These are phyloP conservation scores for Trametes punicea DNA, from an alignment of 768 basidiomycete genomes.

Conservation along the genomic window DNA sequence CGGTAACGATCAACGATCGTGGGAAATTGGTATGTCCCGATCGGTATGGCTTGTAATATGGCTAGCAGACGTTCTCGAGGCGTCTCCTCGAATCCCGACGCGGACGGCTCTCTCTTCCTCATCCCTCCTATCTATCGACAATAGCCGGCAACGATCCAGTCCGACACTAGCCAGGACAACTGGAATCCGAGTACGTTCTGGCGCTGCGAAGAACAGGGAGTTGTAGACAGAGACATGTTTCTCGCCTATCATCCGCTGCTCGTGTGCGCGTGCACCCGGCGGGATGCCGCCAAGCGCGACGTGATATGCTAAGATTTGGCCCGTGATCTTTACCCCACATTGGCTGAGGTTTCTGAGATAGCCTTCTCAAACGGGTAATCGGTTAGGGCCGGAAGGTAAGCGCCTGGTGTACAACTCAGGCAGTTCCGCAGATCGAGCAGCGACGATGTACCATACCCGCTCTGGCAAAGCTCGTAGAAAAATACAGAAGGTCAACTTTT, in stretches of 20 bases:
- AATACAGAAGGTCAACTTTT: background rate
- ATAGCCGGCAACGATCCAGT: background rate
- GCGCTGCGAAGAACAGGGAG: background rate
- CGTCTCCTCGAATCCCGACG: slow-evolving; percentile 1
- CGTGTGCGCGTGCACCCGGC: background rate
- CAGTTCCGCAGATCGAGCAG: background rate
- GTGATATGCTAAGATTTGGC: slow-evolving; percentile 7
- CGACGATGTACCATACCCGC: background rate
- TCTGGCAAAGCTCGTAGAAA: background rate
- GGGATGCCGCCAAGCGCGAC: background rate
- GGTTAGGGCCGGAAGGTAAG: background rate
- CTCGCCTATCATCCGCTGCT: background rate
- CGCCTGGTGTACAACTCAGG: background rate
- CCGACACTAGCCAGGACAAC: background rate
- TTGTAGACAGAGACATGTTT: background rate
- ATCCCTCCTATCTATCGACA: background rate
- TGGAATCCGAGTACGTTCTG: background rate
- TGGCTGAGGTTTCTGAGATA: background rate
- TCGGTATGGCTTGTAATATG: background rate
- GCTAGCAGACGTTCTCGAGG: slow-evolving; percentile 4
- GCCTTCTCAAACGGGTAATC: background rate
- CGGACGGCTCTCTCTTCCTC: background rate
- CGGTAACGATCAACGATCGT: slow-evolving; percentile 4
- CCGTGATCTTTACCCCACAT: slow-evolving; percentile 9
- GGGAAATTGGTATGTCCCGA: slow-evolving; percentile 3